Percentiles rank a stretch among this genome's conserved stretches.
phyloP scores from a whole-genome alignment of 768 basidiomycete species.

The Boletus eberwhitei region DNA sequence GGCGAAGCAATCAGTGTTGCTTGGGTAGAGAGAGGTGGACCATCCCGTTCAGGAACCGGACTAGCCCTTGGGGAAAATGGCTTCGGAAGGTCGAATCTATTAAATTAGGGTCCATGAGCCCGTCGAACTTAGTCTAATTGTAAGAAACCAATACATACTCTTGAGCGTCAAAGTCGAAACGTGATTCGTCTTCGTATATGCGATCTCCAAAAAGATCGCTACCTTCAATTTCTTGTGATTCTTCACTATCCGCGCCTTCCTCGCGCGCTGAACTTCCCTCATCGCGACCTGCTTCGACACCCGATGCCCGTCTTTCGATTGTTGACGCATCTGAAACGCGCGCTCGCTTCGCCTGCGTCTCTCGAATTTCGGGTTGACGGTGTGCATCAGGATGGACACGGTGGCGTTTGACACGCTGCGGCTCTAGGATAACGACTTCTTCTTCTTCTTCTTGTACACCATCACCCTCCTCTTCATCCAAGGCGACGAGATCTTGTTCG shows the following conservation, averaged over 20 bases:
- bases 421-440: neutral
- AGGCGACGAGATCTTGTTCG: neutral
- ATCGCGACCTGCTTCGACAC: neutral
- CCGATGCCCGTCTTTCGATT: neutral
- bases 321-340: slow-evolving; percentile 3
- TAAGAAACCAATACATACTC: slow-evolving; percentile 10
- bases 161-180: neutral
- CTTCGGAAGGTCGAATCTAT: slow-evolving; percentile 3
- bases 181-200: neutral
- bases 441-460: neutral
- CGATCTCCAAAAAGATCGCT: slow-evolving; percentile 24
- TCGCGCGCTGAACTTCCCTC: neutral
- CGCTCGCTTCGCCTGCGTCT: slow-evolving; percentile 11
- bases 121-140: neutral
- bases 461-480: slow-evolving; percentile 5
- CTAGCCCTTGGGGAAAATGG: neutral
- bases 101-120: neutral
- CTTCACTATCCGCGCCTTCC: neutral
- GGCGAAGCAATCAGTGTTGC: slow-evolving; percentile 26
- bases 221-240: slow-evolving; percentile 11
- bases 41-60: neutral
- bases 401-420: slow-evolving; percentile 13
- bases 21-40: slow-evolving; percentile 21
- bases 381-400: slow-evolving; percentile 8
- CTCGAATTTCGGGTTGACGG: neutral